Base-by-base conservation (phyloP, 73 alveolate genomes). In the Durusdinium trenchii region DNA sequence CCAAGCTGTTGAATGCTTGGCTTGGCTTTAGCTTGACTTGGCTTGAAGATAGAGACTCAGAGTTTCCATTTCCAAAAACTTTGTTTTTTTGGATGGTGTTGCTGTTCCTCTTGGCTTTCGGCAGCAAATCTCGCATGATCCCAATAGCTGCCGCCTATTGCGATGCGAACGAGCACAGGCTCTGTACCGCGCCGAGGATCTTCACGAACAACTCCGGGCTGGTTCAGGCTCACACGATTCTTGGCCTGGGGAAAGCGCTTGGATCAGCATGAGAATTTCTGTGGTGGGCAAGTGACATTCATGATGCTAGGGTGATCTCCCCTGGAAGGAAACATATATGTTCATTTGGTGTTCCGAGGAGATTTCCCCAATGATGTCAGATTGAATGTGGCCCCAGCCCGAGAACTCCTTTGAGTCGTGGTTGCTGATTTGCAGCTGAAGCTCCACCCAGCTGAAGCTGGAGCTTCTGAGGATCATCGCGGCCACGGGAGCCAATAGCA, bases 401-500 rank as follows among this genome's bases (percentile, higher is more conserved):
- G 73, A 60, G 18, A 32, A 1, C 30, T 60, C 30, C 73, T 2
- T 60, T 32, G n/a, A 23, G 73, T 23, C 73, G 73, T 60, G 4
- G 30, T 60, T 60, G 18, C 73, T 32, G n/a, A 23, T 60, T 1
- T 60, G n/a, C n/a, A n/a, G 0, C 18, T 23, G 69, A 57, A 57
- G 23, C 69, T 16, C 69, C 69, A 57, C 69, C 69, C 69, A 57
- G 12, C n/a, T n/a, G n/a, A n/a, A n/a, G n/a, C n/a, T n/a, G n/a
- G n/a, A 45, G 23, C 73, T 30, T 10, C 95, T 42, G 9, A 89
- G 96, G 96, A 45, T 92, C 64, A 92, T 92, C 38, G 89, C 91
- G 46, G 98, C 98, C 98, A 92, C 98, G 16, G 98, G 98, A 50
- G 98, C 98, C 3, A 75, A 92, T 40, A 92, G 98, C 91, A 69